These are phyloP conservation scores for Rhinocladiella mackenziei DNA, from an alignment of 2,329 filamentous ascomycete genomes.

Conservation along the genomic window DNA sequence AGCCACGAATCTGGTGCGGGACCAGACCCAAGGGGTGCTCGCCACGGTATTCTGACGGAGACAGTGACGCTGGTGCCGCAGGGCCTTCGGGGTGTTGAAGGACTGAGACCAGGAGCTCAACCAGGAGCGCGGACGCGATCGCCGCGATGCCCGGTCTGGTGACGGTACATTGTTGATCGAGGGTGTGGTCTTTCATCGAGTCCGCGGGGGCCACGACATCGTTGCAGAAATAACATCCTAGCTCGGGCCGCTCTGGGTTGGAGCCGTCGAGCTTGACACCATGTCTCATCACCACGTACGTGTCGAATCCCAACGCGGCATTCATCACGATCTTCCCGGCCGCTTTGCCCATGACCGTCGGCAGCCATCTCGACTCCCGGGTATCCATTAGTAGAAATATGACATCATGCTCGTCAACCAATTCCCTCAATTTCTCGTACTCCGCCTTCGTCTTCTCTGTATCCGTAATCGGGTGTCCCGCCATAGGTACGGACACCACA, in stretches of 20 bases:
- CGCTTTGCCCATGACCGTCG: conserved; percentile 92
- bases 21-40: conserved; percentile 50
- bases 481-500: conserved; percentile 86
- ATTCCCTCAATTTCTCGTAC: conserved; percentile 66
- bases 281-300: conserved; percentile 95
- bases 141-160: conserved; percentile 88
- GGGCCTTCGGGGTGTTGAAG: conserved; percentile 70
- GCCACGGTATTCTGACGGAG: conserved; percentile 34
- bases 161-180: conserved; percentile 97
- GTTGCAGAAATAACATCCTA: conserved; percentile 98
- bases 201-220: conserved; percentile 89
- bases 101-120: conserved; percentile 82
- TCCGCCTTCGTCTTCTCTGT: conserved; percentile 65
- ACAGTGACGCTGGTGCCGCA: conserved; percentile 37
- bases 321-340: conserved; percentile 94
- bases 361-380: conserved; percentile 88
- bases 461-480: conserved; percentile 81
- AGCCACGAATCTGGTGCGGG: conserved; percentile 62
- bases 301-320: conserved; percentile 91
- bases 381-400: conserved; percentile 98
- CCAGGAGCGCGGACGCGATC: conserved; percentile 84
- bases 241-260: conserved; percentile 43
- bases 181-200: conserved; percentile 89
- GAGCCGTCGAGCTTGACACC: conserved; percentile 56
- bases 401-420: conserved; percentile 82